Evolutionary conservation across 208 protist species (phyloP).

Genomic region (Trypanosoma theileri): DNA sequence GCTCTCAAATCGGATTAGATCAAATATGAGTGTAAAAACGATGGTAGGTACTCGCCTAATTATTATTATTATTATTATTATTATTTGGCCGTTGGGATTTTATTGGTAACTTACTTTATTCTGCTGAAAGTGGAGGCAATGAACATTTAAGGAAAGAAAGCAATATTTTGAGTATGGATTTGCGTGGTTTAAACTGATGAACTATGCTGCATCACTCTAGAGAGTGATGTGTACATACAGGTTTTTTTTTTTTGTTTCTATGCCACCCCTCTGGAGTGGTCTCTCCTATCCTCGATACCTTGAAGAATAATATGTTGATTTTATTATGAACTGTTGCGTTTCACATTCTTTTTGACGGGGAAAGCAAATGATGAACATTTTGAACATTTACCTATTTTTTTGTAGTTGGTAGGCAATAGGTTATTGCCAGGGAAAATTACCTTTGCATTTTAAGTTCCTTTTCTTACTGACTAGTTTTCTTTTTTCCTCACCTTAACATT

Average conservation of each 20-base stretch:
- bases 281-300: too few relatives aligned
- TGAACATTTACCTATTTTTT: constrained; percentile 9
- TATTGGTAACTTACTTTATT: constrained; percentile 2
- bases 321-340: constrained; percentile 7
- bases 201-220: neutral
- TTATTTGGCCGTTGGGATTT: constrained; percentile 38
- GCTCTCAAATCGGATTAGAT: neutral
- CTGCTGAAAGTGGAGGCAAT: neutral
- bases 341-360: neutral
- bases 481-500: neutral
- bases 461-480: too few relatives aligned
- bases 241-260: constrained; percentile 4
- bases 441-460: too few relatives aligned
- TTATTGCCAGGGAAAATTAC: too few relatives aligned
- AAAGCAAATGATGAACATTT: constrained; percentile 3
- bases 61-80: constrained; percentile 17
- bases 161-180: constrained; percentile 41
- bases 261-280: neutral
- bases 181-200: constrained; percentile 31
- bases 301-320: constrained; percentile 15
- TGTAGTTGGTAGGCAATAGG: too few relatives aligned
- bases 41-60: constrained; percentile 35
- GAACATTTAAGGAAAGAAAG: constrained; percentile 25
- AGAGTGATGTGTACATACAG: neutral
- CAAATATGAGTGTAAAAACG: neutral